Evolutionary conservation across 1,284 basidiomycete genomes (phyloP), one percentile per base, ranked within the genome.

Genomic region (Butyriboletus appendiculatus): DNA sequence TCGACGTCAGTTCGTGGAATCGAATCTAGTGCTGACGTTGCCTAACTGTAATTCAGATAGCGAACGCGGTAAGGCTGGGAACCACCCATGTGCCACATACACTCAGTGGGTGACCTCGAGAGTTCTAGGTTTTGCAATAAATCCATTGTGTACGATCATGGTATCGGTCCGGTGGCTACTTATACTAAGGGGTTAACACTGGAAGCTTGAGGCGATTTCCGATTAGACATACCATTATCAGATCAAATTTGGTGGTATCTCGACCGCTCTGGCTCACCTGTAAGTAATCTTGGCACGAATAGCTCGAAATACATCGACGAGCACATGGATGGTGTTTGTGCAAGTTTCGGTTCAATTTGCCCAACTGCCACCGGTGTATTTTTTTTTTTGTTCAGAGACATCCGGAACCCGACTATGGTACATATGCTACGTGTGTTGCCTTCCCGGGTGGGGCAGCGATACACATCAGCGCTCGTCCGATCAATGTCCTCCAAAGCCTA

Each of bases 401-500:
- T 63, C 64, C 62, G 62, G 42, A 34, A 20, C 34, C 62, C 64
- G 62, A 63, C 60, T 1, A 59, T 62, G 56, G 59, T 62, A 59
- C 47, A 61, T 56, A 57, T 57, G 41, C 40, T 65, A 50, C 54
- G 51, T 20, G 58, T 43, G 63, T 24, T 64, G 14, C 40, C 40
- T 48, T 49, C 50, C 45, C 60, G 56, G 43, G 48, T n/a, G 7
- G 40, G 61, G 14, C 61, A 58, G 42, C 62, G 59, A 64, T 60
- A 56, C 55, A 28, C 54, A 59, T 57, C 66, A 56, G 48, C 48
- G 26, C 52, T 64, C 4, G 37, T 59, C 28, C 53, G 71, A 64
- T 61, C 62, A 5, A 73, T 76, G 74, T 73, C 75, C 3, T 70
- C 75, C 28, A 69, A 64, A 42, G 63, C 75, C 35, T 79, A 71